Evolutionary conservation across 176 grass and related monocot genomes (phyloP).

Genomic region (Avena atlantica): DNA sequence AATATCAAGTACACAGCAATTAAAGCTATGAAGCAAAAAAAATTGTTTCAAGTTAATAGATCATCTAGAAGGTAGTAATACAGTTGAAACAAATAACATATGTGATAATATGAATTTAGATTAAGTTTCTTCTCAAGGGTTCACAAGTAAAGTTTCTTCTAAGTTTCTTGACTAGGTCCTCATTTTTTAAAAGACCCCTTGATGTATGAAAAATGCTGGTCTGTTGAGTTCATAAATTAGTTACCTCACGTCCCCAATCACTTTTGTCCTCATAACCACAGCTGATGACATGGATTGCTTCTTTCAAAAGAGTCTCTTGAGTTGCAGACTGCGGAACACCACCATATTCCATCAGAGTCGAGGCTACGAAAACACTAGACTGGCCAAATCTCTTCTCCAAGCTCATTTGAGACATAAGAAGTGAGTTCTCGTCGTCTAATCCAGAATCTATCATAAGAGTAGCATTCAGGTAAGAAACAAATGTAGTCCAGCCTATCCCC

Average conservation of each 20-base stretch:
- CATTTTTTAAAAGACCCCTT: constrained; percentile 8
- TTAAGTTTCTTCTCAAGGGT: background rate
- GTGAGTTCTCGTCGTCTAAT: constrained; percentile 93
- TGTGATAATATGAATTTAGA: constrained; percentile 3
- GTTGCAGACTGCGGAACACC: constrained; percentile 97
- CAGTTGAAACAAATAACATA: constrained; percentile 1
- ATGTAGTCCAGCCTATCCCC: background rate
- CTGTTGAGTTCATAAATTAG: background rate
- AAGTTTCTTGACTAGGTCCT: background rate
- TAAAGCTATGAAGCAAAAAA: constrained; percentile 16
- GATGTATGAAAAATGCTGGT: constrained; percentile 22
- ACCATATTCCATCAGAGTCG: constrained; percentile 96
- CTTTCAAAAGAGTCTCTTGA: constrained; percentile 93
- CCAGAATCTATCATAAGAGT: constrained; percentile 66
- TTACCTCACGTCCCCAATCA: constrained; percentile 95
- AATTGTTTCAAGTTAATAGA: background rate
- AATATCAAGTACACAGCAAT: constrained; percentile 13
- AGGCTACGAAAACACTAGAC: constrained; percentile 93
- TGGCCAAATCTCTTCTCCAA: constrained; percentile 97
- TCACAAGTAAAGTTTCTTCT: background rate
- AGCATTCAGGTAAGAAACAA: constrained; percentile 28
- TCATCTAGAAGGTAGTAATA: constrained; percentile 5
- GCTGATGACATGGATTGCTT: constrained; percentile 99
- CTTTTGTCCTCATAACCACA: constrained; percentile 98
- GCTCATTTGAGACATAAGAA: constrained; percentile 99